Evolutionary conservation across 768 basidiomycete species (phyloP).

Genomic region (Hortiboletus campestris): DNA sequence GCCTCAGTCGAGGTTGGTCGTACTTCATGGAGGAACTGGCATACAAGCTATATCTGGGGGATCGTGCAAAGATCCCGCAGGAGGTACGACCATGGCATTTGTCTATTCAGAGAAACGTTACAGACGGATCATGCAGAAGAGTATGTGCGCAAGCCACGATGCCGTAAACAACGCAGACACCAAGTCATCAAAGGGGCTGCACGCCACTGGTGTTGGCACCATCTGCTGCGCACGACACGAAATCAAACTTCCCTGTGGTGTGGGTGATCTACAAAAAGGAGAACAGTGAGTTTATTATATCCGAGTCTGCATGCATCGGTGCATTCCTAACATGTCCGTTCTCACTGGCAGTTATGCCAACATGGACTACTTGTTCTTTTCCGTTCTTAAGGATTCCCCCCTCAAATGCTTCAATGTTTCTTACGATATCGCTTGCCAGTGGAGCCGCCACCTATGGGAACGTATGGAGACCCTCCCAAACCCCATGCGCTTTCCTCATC

Average conservation of each 20-base stretch:
- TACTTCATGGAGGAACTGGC: background rate
- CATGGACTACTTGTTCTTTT: too few species aligned
- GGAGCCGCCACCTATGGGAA: background rate
- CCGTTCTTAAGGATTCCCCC: too few species aligned
- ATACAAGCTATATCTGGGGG: background rate
- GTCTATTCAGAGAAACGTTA: too few species aligned
- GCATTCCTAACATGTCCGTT: too few species aligned
- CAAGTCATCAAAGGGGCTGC: background rate
- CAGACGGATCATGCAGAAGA: conserved; percentile 14
- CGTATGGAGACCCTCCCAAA: too few species aligned
- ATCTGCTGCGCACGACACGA: conserved; percentile 12
- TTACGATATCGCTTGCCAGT: background rate
- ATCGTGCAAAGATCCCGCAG: too few species aligned
- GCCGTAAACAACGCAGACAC: conserved; percentile 2
- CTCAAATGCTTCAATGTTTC: background rate
- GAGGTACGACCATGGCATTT: too few species aligned
- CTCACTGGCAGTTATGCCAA: too few species aligned
- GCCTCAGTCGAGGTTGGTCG: background rate
- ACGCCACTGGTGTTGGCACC: conserved; percentile 12
- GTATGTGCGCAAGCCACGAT: conserved; percentile 13
- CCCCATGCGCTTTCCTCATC: too few species aligned
- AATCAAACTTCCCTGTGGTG: conserved; percentile 11
- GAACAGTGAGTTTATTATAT: too few species aligned
- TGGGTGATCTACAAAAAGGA: conserved; percentile 21
- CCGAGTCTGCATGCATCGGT: background rate